phyloP scores from a whole-genome alignment of 1,139 yeast species.

The Yamadazyma dendronema region DNA sequence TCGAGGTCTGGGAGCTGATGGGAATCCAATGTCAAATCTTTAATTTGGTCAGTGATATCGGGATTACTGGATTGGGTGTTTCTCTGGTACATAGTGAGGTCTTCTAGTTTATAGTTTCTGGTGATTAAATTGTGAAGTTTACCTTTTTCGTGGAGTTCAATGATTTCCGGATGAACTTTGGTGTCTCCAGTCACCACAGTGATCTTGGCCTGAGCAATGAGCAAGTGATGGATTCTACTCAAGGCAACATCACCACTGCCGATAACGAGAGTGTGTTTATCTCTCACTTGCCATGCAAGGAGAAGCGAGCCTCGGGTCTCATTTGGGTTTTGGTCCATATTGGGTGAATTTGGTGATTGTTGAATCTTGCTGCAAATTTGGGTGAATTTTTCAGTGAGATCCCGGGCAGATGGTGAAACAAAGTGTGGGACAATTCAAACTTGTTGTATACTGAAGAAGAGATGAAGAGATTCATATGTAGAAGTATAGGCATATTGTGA shows the following conservation, averaged over 20 bases:
- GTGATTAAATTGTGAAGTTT: conserved; percentile 38
- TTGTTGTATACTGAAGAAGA: too few relatives aligned
- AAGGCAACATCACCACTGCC: conserved; percentile 86
- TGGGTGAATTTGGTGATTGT: too few relatives aligned
- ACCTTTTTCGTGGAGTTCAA: conserved; percentile 38
- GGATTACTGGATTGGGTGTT: not conserved
- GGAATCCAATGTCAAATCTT: conserved; percentile 3
- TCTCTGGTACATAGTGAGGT: conserved; percentile 49
- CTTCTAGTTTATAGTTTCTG: conserved; percentile 42
- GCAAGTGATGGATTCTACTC: conserved; percentile 63
- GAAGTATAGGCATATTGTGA: too few relatives aligned
- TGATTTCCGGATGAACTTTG: conserved; percentile 44
- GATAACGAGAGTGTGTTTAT: conserved; percentile 65
- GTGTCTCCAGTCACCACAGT: conserved; percentile 60
- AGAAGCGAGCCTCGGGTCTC: conserved; percentile 53
- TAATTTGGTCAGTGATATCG: conserved; percentile 2
- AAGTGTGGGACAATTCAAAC: too few relatives aligned
- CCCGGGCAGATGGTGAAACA: too few relatives aligned
- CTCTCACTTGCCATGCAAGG: conserved; percentile 70
- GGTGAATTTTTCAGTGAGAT: too few relatives aligned
- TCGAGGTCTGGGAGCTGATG: conserved; percentile 20
- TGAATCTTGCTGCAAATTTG: too few relatives aligned
- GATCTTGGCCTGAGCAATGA: conserved; percentile 67
- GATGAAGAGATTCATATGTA: too few relatives aligned
- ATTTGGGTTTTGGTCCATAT: too few relatives aligned